Conservation (phyloP, 352 stramenopile genomes). For the Pythium rishiriense region DNA sequence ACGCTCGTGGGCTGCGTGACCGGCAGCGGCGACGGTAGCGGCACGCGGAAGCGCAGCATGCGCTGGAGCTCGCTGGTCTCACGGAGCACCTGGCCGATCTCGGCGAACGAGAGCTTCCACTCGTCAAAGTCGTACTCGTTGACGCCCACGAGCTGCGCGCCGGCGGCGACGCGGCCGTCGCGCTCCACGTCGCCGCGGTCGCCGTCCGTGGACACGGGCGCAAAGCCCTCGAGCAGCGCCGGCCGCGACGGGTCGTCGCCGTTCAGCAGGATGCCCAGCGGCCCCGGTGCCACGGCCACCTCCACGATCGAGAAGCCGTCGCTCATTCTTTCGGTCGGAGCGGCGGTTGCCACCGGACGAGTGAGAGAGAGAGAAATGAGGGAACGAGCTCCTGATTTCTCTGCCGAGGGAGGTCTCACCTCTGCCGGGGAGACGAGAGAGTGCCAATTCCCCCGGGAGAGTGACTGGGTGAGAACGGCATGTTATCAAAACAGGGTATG, state of each 20-base stretch:
- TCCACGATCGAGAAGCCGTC: conserved; percentile 37
- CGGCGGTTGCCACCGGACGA: too few relatives aligned
- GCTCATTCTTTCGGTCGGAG: conserved; percentile 1
- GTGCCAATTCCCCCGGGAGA: background rate
- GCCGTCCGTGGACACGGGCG: conserved; percentile 42
- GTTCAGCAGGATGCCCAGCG: conserved; percentile 72
- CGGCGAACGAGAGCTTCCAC: conserved; percentile 43
- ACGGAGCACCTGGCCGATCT: conserved; percentile 60
- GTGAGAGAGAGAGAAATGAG: background rate
- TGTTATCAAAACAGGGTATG: background rate
- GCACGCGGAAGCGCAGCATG: conserved; percentile 47
- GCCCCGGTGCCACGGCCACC: conserved; percentile 51
- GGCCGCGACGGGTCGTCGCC: conserved; percentile 30
- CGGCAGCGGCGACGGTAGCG: background rate
- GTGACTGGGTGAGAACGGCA: background rate
- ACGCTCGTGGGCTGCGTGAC: background rate
- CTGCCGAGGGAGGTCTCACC: background rate
- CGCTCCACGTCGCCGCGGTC: conserved; percentile 46
- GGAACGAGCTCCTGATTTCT: conserved; percentile 2
- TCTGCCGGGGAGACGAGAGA: too few relatives aligned
- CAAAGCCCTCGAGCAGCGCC: conserved; percentile 70
- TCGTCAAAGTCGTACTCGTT: conserved; percentile 62
- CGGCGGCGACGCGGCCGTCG: conserved; percentile 37
- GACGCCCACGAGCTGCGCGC: conserved; percentile 55
- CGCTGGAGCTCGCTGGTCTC: conserved; percentile 55